These are phyloP conservation scores for Casuarina glauca DNA, from an alignment of 306 rosid genomes.

Conservation along the genomic window DNA sequence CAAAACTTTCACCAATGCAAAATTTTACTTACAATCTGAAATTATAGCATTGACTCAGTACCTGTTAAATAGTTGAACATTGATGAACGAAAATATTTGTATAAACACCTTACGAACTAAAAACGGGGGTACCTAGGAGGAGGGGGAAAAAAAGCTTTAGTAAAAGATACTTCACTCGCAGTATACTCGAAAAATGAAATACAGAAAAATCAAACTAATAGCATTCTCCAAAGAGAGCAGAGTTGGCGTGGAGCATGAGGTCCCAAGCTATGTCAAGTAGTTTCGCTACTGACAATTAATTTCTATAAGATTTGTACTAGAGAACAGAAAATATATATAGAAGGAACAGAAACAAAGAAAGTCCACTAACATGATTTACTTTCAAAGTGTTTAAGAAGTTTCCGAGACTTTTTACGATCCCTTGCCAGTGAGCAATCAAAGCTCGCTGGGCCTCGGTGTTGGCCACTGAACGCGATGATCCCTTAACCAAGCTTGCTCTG, in stretches of 20 bases:
- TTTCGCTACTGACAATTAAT: background rate
- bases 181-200: slow-evolving; percentile 8
- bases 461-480: slow-evolving; percentile 80
- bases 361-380: slow-evolving; percentile 77
- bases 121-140: slow-evolving; percentile 54
- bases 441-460: slow-evolving; percentile 89
- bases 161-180: slow-evolving; percentile 15
- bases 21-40: slow-evolving; percentile 14
- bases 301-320: background rate
- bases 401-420: slow-evolving; percentile 86
- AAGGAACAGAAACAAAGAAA: slow-evolving; percentile 10
- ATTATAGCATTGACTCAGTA: slow-evolving; percentile 28
- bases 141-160: background rate
- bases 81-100: slow-evolving; percentile 80
- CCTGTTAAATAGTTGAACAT: slow-evolving; percentile 98
- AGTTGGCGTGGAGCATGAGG: slow-evolving; percentile 2
- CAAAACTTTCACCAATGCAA: slow-evolving; percentile 9
- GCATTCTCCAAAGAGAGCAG: slow-evolving; percentile 6
- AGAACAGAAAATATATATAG: slow-evolving; percentile 4
- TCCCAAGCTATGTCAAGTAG: background rate
- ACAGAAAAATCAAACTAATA: background rate
- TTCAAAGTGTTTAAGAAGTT: slow-evolving; percentile 78
- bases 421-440: slow-evolving; percentile 98
- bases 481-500: slow-evolving; percentile 93
- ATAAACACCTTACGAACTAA: slow-evolving; percentile 92